phyloP scores from a whole-genome alignment of 805 yeast species.

The Deakozyma indianensis region DNA sequence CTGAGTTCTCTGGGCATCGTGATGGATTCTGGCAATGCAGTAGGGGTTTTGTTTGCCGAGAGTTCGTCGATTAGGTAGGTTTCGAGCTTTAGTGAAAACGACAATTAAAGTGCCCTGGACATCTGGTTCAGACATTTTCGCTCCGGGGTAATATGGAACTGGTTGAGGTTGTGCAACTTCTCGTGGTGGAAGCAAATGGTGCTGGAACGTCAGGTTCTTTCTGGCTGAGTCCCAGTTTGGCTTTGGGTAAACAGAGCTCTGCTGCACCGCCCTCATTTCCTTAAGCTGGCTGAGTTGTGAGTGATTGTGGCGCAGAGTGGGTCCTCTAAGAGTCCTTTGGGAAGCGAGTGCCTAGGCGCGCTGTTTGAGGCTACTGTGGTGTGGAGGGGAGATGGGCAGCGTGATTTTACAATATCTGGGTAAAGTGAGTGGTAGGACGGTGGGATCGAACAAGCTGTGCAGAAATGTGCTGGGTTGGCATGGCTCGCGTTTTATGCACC shows the following conservation, averaged over 20 bases:
- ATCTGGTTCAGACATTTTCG: not conserved
- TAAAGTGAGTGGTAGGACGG: too few relatives aligned
- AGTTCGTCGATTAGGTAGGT: conserved; percentile 71
- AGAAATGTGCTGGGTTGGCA: too few relatives aligned
- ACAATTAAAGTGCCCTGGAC: conserved; percentile 45
- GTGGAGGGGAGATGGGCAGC: too few relatives aligned
- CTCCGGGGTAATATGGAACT: not conserved
- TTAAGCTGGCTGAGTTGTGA: too few relatives aligned
- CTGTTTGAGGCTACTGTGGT: not conserved
- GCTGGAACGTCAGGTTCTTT: not conserved
- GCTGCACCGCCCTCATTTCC: not conserved
- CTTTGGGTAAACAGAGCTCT: not conserved
- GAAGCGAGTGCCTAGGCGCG: too few relatives aligned
- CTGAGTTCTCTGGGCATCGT: conserved; percentile 65
- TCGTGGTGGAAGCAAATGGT: not conserved
- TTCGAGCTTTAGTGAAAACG: conserved; percentile 68
- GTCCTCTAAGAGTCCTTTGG: too few relatives aligned
- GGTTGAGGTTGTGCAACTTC: not conserved
- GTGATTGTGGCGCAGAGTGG: not conserved
- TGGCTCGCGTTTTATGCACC: too few relatives aligned
- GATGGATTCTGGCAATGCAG: conserved; percentile 68
- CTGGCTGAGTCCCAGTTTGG: not conserved
- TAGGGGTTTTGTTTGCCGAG: conserved; percentile 92
- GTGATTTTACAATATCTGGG: too few relatives aligned
- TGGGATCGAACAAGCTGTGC: too few relatives aligned